Conservation (phyloP, 164 flowering plant genomes). For the Protea cynaroides region DNA sequence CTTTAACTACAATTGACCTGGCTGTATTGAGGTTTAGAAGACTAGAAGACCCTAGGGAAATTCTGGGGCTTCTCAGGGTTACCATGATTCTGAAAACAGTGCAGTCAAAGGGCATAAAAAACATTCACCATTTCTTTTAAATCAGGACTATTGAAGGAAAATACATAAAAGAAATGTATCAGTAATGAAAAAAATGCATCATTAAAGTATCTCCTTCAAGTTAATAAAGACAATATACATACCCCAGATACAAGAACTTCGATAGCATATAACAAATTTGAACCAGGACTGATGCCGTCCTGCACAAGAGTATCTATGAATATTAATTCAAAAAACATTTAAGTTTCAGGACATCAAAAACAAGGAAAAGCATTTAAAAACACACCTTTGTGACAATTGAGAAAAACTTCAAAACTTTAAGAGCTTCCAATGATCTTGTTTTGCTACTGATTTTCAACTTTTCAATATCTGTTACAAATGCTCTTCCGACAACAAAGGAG, state of each 20-base stretch:
- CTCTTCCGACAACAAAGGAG: conserved; percentile 99
- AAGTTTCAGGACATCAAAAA: background rate
- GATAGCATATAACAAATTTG: conserved; percentile 77
- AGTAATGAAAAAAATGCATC: too few species aligned
- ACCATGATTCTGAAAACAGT: too few species aligned
- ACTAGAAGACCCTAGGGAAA: too few species aligned
- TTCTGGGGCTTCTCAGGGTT: too few species aligned
- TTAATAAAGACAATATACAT: conserved; percentile 7
- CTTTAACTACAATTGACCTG: too few species aligned
- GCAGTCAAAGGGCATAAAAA: too few species aligned
- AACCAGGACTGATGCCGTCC: conserved; percentile 84
- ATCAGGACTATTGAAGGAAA: too few species aligned
- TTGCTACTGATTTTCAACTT: conserved; percentile 87
- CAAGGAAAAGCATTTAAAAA: background rate
- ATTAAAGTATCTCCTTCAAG: background rate
- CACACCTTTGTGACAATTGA: conserved; percentile 81
- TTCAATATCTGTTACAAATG: conserved; percentile 97
- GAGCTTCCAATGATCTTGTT: conserved; percentile 69
- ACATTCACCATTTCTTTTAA: too few species aligned
- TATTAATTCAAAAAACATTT: conserved; percentile 5
- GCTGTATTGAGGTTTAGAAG: too few species aligned
- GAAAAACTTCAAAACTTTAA: conserved; percentile 56
- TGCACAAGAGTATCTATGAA: conserved; percentile 34
- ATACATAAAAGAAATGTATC: too few species aligned
- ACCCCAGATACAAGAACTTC: conserved; percentile 97